A percentile compares a stretch with the other conserved stretches of the same genome.
Evolutionary conservation across 2,329 filamentous ascomycete genomes (phyloP).

Genomic region (Raffaelea albimanens): DNA sequence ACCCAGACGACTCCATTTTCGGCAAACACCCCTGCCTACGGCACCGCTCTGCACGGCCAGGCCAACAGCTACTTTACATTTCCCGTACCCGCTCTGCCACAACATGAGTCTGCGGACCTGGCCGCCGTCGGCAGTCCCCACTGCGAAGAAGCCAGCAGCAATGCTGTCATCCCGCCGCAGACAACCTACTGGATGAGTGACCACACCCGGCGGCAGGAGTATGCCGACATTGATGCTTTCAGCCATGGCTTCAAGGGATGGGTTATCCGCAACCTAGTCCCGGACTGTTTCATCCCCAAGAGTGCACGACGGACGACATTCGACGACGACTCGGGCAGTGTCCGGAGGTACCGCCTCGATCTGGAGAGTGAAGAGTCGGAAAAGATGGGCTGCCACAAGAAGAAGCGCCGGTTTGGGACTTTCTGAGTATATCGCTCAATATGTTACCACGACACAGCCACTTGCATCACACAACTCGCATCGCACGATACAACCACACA

Average conservation of each 20-base stretch:
- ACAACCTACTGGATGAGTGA: slow-evolving; percentile 60
- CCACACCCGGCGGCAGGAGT: slow-evolving; percentile 51
- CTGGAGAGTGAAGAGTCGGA: slow-evolving; percentile 36
- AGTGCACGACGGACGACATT: slow-evolving; percentile 42
- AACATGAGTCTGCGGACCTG: too few relatives aligned
- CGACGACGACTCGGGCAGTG: slow-evolving; percentile 54
- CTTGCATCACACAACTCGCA: too few relatives aligned
- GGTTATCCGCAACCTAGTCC: slow-evolving; percentile 46
- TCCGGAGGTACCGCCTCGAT: slow-evolving; percentile 51
- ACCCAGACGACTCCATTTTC: slow-evolving; percentile 13
- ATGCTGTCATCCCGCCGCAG: slow-evolving; percentile 32
- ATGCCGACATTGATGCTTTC: slow-evolving; percentile 57
- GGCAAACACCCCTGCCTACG: slow-evolving; percentile 12
- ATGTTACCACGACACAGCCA: too few relatives aligned
- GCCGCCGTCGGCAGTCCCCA: not conserved
- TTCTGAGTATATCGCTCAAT: too few relatives aligned
- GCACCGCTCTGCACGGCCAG: slow-evolving; percentile 19
- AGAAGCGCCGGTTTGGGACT: too few relatives aligned
- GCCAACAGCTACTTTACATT: slow-evolving; percentile 40
- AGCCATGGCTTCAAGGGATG: slow-evolving; percentile 51
- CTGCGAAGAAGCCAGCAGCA: not conserved
- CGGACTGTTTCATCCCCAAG: slow-evolving; percentile 49
- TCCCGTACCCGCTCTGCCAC: slow-evolving; percentile 24
- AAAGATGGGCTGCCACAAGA: not conserved
- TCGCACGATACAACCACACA: too few relatives aligned